phyloP scores from a whole-genome alignment of 75 land plant species.

The Cunninghamia lanceolata region DNA sequence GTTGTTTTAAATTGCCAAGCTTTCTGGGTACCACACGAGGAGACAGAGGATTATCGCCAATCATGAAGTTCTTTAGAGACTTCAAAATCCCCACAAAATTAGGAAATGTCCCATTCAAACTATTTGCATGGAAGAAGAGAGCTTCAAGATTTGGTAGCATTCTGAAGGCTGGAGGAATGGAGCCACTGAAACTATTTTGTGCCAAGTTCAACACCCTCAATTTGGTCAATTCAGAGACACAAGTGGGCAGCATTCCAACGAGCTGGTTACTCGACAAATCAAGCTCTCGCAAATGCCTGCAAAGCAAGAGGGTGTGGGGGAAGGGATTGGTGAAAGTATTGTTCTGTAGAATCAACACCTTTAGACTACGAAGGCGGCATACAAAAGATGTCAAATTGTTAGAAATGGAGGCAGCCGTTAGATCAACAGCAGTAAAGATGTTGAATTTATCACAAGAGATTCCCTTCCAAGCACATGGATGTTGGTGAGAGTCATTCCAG shows the following conservation, averaged over 20 bases:
- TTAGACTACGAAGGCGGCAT: background rate
- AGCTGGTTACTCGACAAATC: background rate
- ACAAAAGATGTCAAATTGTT: background rate
- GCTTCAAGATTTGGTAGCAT: background rate
- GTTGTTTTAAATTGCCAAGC: constrained; percentile 13
- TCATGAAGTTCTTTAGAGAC: background rate
- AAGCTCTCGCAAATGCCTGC: background rate
- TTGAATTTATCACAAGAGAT: background rate
- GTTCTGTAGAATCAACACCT: background rate
- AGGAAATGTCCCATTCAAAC: too few species aligned
- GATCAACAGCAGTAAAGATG: background rate
- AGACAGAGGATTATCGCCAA: constrained; percentile 1
- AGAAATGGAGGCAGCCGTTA: background rate
- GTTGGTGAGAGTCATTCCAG: background rate
- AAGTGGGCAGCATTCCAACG: background rate
- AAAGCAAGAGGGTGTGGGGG: background rate
- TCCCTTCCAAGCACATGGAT: background rate
- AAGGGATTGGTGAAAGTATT: background rate
- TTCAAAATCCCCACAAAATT: background rate
- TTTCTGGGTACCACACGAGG: constrained; percentile 16
- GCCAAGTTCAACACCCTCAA: background rate
- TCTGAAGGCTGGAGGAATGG: background rate
- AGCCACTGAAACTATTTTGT: background rate
- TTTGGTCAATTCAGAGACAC: background rate
- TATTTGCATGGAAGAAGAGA: background rate